Percentiles rank a stretch among this genome's conserved stretches.
These are phyloP conservation scores for Acanthamoeba royreba DNA, from an alignment of 208 protist species.

Conservation along the genomic window DNA sequence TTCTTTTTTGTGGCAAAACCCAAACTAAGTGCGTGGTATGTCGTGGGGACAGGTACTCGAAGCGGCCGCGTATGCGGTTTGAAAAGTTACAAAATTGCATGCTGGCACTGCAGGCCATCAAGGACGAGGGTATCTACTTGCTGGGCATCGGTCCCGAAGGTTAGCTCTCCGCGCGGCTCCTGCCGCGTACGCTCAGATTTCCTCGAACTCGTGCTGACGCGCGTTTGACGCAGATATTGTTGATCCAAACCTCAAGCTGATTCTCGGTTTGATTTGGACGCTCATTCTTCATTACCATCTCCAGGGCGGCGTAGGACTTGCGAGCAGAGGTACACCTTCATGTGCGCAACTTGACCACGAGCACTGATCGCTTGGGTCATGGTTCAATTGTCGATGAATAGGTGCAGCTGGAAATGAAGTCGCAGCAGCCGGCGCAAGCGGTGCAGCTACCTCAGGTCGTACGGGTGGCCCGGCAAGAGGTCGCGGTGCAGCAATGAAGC, in stretches of 20 bases:
- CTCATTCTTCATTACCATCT: constrained; percentile 51
- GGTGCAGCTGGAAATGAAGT: background rate
- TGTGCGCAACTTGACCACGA: too few relatives aligned
- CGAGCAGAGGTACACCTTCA: background rate
- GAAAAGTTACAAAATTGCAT: constrained; percentile 44
- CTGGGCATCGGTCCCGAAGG: constrained; percentile 28
- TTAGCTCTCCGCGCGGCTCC: too few relatives aligned
- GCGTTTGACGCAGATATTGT: background rate
- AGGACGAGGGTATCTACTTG: constrained; percentile 38
- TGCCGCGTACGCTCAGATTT: too few relatives aligned
- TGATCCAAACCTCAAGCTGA: constrained; percentile 44
- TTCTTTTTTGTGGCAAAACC: too few relatives aligned
- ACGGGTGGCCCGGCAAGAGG: background rate
- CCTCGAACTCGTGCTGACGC: background rate
- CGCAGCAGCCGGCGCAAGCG: background rate
- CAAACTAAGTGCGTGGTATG: too few relatives aligned
- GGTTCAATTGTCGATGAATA: too few relatives aligned
- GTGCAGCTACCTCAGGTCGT: background rate
- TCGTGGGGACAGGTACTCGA: background rate
- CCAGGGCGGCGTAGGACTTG: background rate
- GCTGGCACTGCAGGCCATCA: constrained; percentile 23
- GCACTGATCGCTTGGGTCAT: too few relatives aligned
- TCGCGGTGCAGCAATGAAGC: background rate
- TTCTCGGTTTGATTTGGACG: constrained; percentile 29
- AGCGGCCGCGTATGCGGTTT: background rate